Base-by-base conservation (phyloP, 768 basidiomycete species). In the Tephrocybe sp. region DNA sequence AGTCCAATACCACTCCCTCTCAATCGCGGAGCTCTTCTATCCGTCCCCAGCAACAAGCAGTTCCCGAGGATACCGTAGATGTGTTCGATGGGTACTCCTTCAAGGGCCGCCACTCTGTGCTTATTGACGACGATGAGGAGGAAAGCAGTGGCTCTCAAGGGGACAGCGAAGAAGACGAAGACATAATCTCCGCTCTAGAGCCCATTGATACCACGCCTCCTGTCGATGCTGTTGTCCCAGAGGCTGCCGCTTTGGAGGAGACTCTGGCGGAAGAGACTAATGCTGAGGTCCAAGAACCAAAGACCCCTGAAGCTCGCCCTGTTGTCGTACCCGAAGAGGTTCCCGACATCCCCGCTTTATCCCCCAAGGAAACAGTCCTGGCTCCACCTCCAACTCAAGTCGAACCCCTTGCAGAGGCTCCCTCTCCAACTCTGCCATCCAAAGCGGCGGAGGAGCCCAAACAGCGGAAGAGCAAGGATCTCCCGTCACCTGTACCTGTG, bases 21-120 rank as follows among this genome's bases (percentile, higher is more conserved):
- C 87, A 88, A 61, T 87, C 87, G 6, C 82, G 88, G 37, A 88
- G 86, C 53, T 86, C 87, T 4, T 89, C 87, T 9, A 77, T 85
- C 9, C 79, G 76, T 16, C 76, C 72, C 19, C 59, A 55, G 27
- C 62, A 58, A 36, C 58, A 46, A 24, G 65, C 70, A 2, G 66
- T 59, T 11, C 66, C 67, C 9, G 82, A 86, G 21, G 78, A 86
- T 6, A 69, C 64, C 21, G 72, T 83, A 15, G 92, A 94, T 65
- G 83, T 95, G 25, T 97, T 95, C 62, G 93, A 94, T 66, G 93
- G 92, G 3, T 97, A 97, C 69, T 92, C 89, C 38, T 97, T 91
- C 78, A 92, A 91, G 67, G 92, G 90, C 9, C 76, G 89, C 15
- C 77, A 90, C 68, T 92, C 90, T 2, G 77, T 93, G 52, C 69